Conservation (phyloP, 257 asterid genomes). For the Nicotiana tomentosiformis region DNA sequence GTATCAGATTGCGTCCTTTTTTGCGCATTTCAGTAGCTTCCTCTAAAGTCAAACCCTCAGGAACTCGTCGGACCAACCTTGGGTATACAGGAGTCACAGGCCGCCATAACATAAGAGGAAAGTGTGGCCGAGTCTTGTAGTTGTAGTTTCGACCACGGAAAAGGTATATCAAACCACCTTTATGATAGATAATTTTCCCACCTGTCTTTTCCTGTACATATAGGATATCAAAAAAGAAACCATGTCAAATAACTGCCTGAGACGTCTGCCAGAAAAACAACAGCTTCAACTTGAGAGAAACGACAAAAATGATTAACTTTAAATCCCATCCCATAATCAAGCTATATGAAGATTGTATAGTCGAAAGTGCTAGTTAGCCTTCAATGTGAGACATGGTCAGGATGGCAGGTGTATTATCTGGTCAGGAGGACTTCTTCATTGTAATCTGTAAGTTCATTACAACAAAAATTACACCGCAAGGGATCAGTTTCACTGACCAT, state of each 20-base stretch:
- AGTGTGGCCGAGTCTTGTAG: constrained; percentile 57
- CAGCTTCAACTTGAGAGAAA: neutral
- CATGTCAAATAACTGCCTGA: neutral
- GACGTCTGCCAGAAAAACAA: neutral
- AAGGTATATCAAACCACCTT: constrained; percentile 74
- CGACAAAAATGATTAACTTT: neutral
- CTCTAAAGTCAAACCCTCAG: constrained; percentile 78
- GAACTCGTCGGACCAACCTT: constrained; percentile 57
- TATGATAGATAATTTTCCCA: constrained; percentile 65
- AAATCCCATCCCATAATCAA: no score
- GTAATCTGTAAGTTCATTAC: no score
- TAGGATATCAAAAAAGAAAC: neutral
- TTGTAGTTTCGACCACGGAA: constrained; percentile 95
- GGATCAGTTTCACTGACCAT: no score
- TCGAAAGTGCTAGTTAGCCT: neutral
- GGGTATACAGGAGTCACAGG: constrained; percentile 90
- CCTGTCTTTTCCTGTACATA: constrained; percentile 72
- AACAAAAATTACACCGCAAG: no score
- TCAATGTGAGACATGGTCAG: neutral
- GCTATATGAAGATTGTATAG: neutral
- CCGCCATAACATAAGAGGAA: constrained; percentile 93
- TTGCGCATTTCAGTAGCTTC: constrained; percentile 77
- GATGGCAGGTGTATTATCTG: neutral
- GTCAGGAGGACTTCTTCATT: neutral
- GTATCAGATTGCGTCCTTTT: constrained; percentile 58